Percentiles rank a stretch among this genome's conserved stretches.
These are phyloP conservation scores for Ganoderma leucocontextum DNA, from an alignment of 1,284 basidiomycete genomes.

Conservation along the genomic window DNA sequence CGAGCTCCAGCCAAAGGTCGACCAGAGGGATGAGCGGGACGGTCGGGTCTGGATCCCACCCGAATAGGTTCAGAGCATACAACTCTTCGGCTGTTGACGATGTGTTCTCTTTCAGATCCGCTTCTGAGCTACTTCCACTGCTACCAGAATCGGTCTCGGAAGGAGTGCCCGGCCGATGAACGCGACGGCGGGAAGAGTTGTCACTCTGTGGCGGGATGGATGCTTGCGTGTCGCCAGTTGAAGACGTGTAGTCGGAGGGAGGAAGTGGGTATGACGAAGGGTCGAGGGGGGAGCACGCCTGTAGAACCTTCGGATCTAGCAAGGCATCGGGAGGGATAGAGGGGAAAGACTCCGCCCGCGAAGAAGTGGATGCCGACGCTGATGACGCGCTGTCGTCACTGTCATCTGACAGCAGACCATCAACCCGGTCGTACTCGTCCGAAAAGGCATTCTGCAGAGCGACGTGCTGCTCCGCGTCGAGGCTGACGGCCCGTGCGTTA, in stretches of 20 bases:
- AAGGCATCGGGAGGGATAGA: constrained; percentile 1
- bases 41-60: constrained; percentile 9
- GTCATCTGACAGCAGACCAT: not conserved
- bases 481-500: not conserved
- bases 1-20: constrained; percentile 25
- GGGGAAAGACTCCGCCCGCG: not conserved
- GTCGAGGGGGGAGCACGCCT: not conserved
- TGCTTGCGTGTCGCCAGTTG: not conserved
- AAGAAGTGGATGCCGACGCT: not conserved
- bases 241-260: not conserved
- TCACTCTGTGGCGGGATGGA: not conserved
- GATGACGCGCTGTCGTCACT: not conserved
- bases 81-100: not conserved
- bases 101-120: not conserved
- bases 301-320: not conserved
- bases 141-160: not conserved
- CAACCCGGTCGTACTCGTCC: not conserved
- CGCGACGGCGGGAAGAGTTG: not conserved
- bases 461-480: not conserved
- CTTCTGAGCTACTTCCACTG: not conserved
- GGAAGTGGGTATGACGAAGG: not conserved
- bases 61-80: not conserved
- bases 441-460: not conserved
- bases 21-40: constrained; percentile 21
- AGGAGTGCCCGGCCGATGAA: not conserved